These are phyloP conservation scores for Allium fistulosum DNA, from an alignment of 106 monocot species.

Conservation along the genomic window DNA sequence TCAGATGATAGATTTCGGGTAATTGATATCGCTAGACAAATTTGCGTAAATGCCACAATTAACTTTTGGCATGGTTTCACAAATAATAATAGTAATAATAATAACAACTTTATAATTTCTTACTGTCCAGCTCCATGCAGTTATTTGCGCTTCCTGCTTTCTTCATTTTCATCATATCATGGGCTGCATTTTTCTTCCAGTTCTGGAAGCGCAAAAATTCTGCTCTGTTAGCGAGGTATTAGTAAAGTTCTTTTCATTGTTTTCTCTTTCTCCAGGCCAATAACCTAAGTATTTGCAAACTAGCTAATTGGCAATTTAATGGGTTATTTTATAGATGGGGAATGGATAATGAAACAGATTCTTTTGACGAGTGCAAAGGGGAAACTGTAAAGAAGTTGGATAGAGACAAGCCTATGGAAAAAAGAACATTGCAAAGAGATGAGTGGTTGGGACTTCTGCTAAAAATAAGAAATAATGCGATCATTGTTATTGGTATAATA, in stretches of 20 bases:
- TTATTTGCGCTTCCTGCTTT: conserved; percentile 62
- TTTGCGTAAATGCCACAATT: too few relatives aligned
- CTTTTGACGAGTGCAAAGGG: neutral
- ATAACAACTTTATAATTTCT: neutral
- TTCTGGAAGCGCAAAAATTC: conserved; percentile 96
- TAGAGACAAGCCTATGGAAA: conserved; percentile 29
- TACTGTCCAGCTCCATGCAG: conserved; percentile 46
- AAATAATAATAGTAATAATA: neutral
- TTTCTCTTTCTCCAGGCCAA: neutral
- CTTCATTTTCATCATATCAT: conserved; percentile 68
- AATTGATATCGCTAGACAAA: neutral
- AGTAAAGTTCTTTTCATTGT: neutral
- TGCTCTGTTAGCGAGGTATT: conserved; percentile 69
- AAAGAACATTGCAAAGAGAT: conserved; percentile 64
- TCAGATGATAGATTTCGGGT: conserved; percentile 89
- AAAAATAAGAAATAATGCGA: conserved; percentile 66
- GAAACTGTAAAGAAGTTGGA: conserved; percentile 31
- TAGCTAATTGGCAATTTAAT: neutral
- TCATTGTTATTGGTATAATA: conserved; percentile 76
- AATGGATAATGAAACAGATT: conserved; percentile 27
- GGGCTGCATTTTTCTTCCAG: conserved; percentile 82
- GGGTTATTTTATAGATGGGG: conserved; percentile 64
- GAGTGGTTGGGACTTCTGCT: conserved; percentile 75
- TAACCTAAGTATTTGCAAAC: neutral
- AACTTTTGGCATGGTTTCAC: neutral